A percentile compares a stretch with the other conserved stretches of the same genome.
Evolutionary conservation across 1,284 basidiomycete species (phyloP).

Genomic region (Polyporus tsugae): DNA sequence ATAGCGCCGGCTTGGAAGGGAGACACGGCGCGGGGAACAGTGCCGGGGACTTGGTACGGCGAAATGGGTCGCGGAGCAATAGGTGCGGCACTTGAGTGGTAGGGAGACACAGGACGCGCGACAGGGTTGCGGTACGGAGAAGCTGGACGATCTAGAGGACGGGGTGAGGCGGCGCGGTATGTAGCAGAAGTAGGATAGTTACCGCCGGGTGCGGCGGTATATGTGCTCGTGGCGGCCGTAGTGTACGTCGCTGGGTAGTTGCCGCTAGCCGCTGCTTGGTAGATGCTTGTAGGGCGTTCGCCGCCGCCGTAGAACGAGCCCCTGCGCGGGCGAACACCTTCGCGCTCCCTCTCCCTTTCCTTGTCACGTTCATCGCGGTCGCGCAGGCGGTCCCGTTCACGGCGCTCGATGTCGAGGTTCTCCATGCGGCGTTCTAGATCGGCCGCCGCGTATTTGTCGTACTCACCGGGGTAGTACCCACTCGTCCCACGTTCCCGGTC

Average conservation of each 20-base stretch:
- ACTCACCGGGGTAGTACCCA: constrained; percentile 37
- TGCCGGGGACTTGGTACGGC: constrained; percentile 35
- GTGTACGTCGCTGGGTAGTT: constrained; percentile 28
- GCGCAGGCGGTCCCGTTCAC: constrained; percentile 39
- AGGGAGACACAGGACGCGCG: constrained; percentile 37
- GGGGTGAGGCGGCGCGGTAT: constrained; percentile 35
- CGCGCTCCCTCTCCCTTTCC: constrained; percentile 25
- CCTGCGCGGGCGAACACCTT: constrained; percentile 35
- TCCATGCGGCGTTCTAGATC: constrained; percentile 45
- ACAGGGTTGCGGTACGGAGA: constrained; percentile 35
- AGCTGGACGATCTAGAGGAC: constrained; percentile 31
- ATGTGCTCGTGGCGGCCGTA: constrained; percentile 18
- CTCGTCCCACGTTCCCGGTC: constrained; percentile 23
- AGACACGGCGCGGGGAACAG: constrained; percentile 28
- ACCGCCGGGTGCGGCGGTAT: constrained; percentile 34
- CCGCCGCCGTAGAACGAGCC: constrained; percentile 37
- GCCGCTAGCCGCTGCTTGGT: constrained; percentile 34
- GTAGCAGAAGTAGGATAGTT: constrained; percentile 27
- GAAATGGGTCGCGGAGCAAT: constrained; percentile 36
- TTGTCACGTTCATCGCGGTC: constrained; percentile 33
- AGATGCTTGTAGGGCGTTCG: constrained; percentile 35
- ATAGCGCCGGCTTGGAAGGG: constrained; percentile 25
- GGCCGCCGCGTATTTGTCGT: constrained; percentile 34
- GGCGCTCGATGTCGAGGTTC: constrained; percentile 40
- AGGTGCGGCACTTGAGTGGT: constrained; percentile 24